Conservation (phyloP, 345 rosid genomes). For the Toxicodendron radicans region DNA sequence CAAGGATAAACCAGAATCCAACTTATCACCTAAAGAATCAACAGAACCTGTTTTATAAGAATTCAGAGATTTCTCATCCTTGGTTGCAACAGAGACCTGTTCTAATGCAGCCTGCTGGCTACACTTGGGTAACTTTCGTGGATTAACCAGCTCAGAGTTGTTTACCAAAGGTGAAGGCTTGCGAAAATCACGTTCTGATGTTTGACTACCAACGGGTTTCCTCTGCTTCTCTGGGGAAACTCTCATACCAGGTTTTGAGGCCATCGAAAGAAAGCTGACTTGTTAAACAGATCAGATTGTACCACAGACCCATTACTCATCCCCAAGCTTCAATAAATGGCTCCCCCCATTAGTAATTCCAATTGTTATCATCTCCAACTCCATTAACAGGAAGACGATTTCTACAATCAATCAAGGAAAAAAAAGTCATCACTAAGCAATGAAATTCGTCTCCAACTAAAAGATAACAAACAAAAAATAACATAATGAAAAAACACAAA, state of each 20-base stretch:
- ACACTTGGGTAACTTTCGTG: constrained; percentile 21
- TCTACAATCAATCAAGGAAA: constrained; percentile 25
- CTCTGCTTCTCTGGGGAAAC: constrained; percentile 43
- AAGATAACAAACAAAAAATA: constrained; percentile 5
- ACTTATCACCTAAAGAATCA: constrained; percentile 48
- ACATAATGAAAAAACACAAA: constrained; percentile 7
- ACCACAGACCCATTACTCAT: constrained; percentile 33
- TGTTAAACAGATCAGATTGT: constrained; percentile 19
- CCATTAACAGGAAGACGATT: constrained; percentile 15
- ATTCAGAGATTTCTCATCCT: constrained; percentile 23
- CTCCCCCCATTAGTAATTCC: constrained; percentile 22
- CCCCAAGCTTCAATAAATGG: constrained; percentile 21
- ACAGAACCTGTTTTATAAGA: constrained; percentile 22
- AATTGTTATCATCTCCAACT: constrained; percentile 27
- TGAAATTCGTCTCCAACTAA: background rate
- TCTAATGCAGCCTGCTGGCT: constrained; percentile 29
- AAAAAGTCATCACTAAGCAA: constrained; percentile 12
- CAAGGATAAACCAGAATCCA: constrained; percentile 49
- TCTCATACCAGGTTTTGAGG: constrained; percentile 47
- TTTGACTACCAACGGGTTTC: constrained; percentile 36
- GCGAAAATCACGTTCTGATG: constrained; percentile 30
- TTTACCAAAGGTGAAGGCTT: constrained; percentile 31
- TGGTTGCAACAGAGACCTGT: constrained; percentile 24
- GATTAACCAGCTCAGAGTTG: constrained; percentile 37
- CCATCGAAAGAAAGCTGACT: constrained; percentile 40